Evolutionary conservation across 768 basidiomycete genomes (phyloP), one percentile per base, ranked within the genome.

Genomic region (Naganishia vishniacii): DNA sequence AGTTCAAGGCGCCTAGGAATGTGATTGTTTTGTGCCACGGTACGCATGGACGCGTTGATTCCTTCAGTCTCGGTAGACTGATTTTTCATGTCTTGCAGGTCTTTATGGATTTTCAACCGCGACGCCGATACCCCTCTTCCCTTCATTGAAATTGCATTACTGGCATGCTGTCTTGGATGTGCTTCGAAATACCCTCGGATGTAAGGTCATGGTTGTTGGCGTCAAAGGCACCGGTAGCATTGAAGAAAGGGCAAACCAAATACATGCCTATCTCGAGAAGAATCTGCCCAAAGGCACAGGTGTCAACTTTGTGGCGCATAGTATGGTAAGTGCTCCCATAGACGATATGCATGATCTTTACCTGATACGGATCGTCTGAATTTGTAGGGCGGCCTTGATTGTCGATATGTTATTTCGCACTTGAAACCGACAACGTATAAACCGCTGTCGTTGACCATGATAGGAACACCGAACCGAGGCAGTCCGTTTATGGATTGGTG

Each of bases 401-500:
- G 91, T 72, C 84, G 95, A 56, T 86, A 97, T 74, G 81, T 99
- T 18, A 93, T 98, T 64, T 85, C 89, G 1, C 88, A 88, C 75
- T 81, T 93, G 70, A 83, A 84, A 67, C 91, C 94, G 0, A 81
- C 78, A 11, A 85, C 87, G 56, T 98, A 98, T 78, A 82, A 82
- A 1, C 92, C 95, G 0, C 78, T 91, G 31, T 92, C 90, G 7
- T 79, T 99, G 64, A 97, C 88, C 0, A 88, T 86, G 23, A 83
- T 99, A 68, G 85, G 86, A 26, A 98, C 95, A 0, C 95, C 95
- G 16, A 95, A 99, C 75, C 84, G 91, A 18, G 94, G 95, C 34
- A 91, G 89, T 70, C 92, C 94, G 0, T 98, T 99, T 78, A 99
- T 99, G 95, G 91, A 95, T 75, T 99, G 95, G 95, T 98, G 94